Evolutionary conservation across 352 stramenopile species (phyloP).

Genomic region (Phytophthora ramorum): DNA sequence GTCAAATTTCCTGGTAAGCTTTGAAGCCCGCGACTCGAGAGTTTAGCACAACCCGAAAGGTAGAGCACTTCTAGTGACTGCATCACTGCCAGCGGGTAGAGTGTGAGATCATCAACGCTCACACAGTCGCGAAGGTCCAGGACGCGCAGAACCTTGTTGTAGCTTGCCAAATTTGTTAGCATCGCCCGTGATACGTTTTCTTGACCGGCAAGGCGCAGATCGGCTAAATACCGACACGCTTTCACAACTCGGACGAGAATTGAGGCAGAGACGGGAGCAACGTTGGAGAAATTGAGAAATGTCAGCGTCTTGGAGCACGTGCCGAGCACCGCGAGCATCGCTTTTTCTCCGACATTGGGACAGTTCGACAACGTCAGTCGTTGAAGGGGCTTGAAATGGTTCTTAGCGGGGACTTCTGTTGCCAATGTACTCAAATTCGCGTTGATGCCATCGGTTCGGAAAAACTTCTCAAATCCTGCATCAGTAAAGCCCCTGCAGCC

Average conservation of each 20-base stretch:
- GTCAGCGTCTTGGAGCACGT: constrained; percentile 40
- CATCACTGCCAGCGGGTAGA: constrained; percentile 74
- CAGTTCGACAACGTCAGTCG: constrained; percentile 36
- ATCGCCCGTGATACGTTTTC: constrained; percentile 49
- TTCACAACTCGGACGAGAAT: constrained; percentile 53
- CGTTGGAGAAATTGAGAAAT: constrained; percentile 47
- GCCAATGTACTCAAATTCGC: not conserved
- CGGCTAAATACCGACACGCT: constrained; percentile 25
- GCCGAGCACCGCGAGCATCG: constrained; percentile 39
- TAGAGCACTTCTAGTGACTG: constrained; percentile 55
- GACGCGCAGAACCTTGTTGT: constrained; percentile 59
- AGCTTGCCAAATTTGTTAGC: constrained; percentile 56
- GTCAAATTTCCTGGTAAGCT: constrained; percentile 54
- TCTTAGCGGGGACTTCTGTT: not conserved
- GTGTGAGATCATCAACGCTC: constrained; percentile 59
- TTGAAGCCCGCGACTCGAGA: constrained; percentile 47
- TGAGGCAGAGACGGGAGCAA: constrained; percentile 28
- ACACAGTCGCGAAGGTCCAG: constrained; percentile 65
- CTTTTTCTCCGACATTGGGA: constrained; percentile 36
- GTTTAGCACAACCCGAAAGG: constrained; percentile 42
- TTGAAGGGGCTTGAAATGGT: constrained; percentile 33
- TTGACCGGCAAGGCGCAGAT: constrained; percentile 48
- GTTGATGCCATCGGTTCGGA: constrained; percentile 45
- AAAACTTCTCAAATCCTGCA: constrained; percentile 49
- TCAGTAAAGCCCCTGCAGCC: constrained; percentile 56